Evolutionary conservation across 345 rosid genomes (phyloP).

Genomic region (Linum usitatissimum): DNA sequence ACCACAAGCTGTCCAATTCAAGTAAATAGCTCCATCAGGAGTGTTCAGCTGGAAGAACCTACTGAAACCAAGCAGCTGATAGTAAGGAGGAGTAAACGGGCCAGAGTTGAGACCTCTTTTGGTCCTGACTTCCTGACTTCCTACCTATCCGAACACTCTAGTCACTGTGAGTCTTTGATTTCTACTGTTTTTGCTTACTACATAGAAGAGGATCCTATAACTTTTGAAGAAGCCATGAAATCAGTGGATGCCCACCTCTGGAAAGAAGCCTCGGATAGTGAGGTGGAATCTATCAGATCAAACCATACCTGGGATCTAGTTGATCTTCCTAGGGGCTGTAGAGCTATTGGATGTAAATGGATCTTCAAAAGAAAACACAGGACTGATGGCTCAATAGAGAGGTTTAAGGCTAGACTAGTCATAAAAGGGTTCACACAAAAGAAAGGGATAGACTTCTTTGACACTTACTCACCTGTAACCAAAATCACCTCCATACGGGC

Average conservation of each 20-base stretch:
- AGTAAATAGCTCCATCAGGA: not conserved
- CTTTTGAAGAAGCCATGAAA: not conserved
- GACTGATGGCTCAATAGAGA: not conserved
- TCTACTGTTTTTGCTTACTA: no score
- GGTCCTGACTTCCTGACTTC: not conserved
- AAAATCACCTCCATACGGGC: not conserved
- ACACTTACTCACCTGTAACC: not conserved
- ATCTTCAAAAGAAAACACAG: not conserved
- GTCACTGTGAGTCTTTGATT: no score
- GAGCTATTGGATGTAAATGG: not conserved
- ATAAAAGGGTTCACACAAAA: not conserved
- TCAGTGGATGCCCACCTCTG: not conserved
- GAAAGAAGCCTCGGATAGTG: not conserved
- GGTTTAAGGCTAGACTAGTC: not conserved
- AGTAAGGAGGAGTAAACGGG: not conserved
- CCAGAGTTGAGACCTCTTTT: not conserved
- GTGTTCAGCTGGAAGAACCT: not conserved
- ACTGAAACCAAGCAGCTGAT: no score
- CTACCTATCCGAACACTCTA: no score
- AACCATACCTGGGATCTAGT: slow-evolving; percentile 2
- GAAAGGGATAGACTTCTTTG: not conserved
- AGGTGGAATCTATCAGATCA: not conserved
- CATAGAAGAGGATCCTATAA: no score
- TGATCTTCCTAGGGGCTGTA: not conserved
- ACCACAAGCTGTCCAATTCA: no score